A percentile compares a stretch with the other conserved stretches of the same genome.
Conservation (phyloP, 192 early-diverging fungal genomes). For the Kappamyces sp. region DNA sequence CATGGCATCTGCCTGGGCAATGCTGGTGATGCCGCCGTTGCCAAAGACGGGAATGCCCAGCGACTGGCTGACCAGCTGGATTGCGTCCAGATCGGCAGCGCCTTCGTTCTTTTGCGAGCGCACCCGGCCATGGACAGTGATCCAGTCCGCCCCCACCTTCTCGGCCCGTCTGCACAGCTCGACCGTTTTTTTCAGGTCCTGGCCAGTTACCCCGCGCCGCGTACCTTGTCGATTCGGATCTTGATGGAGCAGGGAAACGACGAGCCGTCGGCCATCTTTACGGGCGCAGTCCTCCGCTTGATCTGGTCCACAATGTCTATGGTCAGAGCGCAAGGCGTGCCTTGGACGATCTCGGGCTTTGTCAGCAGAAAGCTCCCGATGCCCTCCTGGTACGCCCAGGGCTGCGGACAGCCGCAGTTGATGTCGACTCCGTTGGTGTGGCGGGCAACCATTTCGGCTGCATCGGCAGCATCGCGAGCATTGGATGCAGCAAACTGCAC, state of each 20-base stretch:
- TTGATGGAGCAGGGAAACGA: constrained; percentile 77
- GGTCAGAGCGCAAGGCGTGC: too few relatives aligned
- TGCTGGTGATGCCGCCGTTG: constrained; percentile 79
- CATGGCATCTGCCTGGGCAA: constrained; percentile 67
- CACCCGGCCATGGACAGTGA: constrained; percentile 80
- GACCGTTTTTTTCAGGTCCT: constrained; percentile 63
- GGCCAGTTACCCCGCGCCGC: too few relatives aligned
- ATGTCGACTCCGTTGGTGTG: constrained; percentile 45
- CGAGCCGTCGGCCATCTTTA: constrained; percentile 32
- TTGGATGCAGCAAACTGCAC: constrained; percentile 92
- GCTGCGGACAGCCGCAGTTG: constrained; percentile 95
- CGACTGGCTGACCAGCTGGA: constrained; percentile 73
- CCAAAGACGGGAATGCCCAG: constrained; percentile 76
- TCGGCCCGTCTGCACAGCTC: constrained; percentile 82
- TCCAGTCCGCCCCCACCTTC: constrained; percentile 79
- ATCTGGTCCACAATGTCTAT: constrained; percentile 77
- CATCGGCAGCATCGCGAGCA: constrained; percentile 72
- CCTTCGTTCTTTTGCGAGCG: constrained; percentile 73
- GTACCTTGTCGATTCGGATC: constrained; percentile 62
- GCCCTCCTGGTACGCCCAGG: constrained; percentile 85
- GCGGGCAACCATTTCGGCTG: constrained; percentile 72
- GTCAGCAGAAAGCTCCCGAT: constrained; percentile 85
- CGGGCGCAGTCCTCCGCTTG: constrained; percentile 46
- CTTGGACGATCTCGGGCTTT: constrained; percentile 75
- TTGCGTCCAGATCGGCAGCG: constrained; percentile 72